phyloP scores from a whole-genome alignment of 1,284 basidiomycete genomes.

The Trichosporon sp. region DNA sequence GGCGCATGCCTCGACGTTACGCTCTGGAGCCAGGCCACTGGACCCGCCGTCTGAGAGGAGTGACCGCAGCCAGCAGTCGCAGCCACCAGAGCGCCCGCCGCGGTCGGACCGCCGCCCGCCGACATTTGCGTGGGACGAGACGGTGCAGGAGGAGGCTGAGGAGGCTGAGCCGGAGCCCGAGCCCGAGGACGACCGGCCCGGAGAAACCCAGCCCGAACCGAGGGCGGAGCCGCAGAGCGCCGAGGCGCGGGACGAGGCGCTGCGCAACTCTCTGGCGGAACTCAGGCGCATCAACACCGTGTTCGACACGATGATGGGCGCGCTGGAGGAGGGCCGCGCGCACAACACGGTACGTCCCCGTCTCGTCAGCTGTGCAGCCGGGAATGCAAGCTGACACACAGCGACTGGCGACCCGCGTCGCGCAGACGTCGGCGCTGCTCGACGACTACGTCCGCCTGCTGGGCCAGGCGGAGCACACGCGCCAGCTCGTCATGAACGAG shows the following conservation, averaged over 20 bases:
- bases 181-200: neutral
- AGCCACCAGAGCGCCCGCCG: neutral
- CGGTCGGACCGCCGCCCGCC: neutral
- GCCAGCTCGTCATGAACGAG: conserved; percentile 38
- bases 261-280: conserved; percentile 44
- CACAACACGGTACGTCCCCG: conserved; percentile 43
- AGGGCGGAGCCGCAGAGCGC: conserved; percentile 27
- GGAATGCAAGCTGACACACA: conserved; percentile 14
- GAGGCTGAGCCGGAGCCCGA: neutral
- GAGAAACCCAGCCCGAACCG: conserved; percentile 6
- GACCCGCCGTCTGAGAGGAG: neutral
- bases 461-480: conserved; percentile 47
- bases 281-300: conserved; percentile 46
- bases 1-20: neutral
- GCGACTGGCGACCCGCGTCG: conserved; percentile 43
- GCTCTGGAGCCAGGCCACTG: neutral
- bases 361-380: neutral
- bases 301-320: conserved; percentile 43
- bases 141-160: neutral
- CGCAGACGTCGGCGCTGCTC: conserved; percentile 40
- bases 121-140: neutral
- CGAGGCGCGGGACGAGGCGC: conserved; percentile 21
- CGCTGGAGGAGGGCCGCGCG: conserved; percentile 37
- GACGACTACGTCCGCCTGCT: conserved; percentile 45
- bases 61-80: neutral